These are phyloP conservation scores for Cenchrus fungigraminus DNA, from an alignment of 176 grass and related monocot genomes.

Conservation along the genomic window DNA sequence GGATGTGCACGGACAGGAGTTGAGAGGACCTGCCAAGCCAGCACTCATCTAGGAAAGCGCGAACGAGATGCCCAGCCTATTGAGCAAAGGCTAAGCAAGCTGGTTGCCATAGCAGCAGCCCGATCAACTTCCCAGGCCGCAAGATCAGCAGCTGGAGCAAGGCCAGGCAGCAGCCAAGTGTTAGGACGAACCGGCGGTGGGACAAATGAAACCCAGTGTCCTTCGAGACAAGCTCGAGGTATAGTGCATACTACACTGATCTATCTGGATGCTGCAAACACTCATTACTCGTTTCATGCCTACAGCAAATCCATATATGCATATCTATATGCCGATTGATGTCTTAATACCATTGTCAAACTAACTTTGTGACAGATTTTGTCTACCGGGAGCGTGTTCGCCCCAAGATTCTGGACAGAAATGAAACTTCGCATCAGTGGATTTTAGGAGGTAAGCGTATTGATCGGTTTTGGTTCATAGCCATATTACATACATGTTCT, in stretches of 20 bases:
- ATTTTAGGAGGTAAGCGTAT: constrained; percentile 41
- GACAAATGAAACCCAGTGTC: background rate
- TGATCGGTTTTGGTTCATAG: background rate
- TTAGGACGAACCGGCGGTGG: constrained; percentile 8
- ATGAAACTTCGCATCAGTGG: constrained; percentile 39
- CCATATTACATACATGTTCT: background rate
- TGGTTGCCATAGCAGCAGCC: background rate
- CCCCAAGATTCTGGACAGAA: constrained; percentile 18
- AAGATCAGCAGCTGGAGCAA: background rate
- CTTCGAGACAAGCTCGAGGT: constrained; percentile 14
- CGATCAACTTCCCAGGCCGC: background rate
- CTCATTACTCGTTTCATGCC: background rate
- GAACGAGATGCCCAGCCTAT: background rate
- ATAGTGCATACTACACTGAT: background rate
- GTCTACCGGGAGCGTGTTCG: constrained; percentile 10
- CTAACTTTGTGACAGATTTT: constrained; percentile 12
- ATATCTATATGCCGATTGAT: background rate
- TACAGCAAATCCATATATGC: background rate
- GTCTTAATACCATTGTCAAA: background rate
- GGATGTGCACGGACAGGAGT: background rate
- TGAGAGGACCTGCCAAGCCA: background rate
- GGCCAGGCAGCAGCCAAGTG: background rate
- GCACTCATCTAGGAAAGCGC: background rate
- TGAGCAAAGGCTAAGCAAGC: background rate
- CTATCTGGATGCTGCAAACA: background rate